These are phyloP conservation scores for Sphaerulina musiva DNA, from an alignment of 2,329 filamentous ascomycete species.

Conservation along the genomic window DNA sequence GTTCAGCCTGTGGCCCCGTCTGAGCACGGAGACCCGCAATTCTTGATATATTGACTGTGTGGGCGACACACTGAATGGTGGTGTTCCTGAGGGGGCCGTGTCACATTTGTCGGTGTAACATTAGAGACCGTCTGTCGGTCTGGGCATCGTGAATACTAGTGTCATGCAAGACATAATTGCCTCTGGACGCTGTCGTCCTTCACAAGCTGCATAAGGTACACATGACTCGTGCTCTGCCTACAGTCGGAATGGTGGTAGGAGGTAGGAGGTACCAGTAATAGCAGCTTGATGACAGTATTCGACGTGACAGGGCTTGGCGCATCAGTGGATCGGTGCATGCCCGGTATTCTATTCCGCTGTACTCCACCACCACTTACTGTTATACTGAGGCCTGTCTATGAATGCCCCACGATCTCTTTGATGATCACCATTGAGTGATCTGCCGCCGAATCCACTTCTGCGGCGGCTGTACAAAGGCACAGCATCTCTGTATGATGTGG, in stretches of 20 bases:
- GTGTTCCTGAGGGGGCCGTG: slow-evolving; percentile 4
- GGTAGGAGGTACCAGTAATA: too few relatives aligned
- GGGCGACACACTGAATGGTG: slow-evolving; percentile 2
- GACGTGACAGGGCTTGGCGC: neutral
- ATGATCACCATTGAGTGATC: neutral
- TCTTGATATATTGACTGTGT: slow-evolving; percentile 1
- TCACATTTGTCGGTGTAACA: slow-evolving; percentile 9
- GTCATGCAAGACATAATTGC: neutral
- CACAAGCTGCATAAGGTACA: neutral
- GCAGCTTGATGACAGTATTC: neutral
- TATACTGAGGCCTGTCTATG: too few relatives aligned
- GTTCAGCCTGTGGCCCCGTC: neutral
- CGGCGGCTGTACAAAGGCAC: neutral
- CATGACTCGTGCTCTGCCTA: slow-evolving; percentile 6
- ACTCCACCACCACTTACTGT: neutral
- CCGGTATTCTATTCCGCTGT: neutral
- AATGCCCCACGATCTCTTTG: neutral
- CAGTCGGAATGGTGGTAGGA: slow-evolving; percentile 3
- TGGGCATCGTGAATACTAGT: neutral
- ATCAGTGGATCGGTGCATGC: neutral
- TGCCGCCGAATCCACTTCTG: neutral
- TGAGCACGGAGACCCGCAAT: neutral
- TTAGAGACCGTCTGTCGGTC: neutral
- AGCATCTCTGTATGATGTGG: neutral
- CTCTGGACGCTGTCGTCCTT: slow-evolving; percentile 1